Percentiles rank a stretch among this genome's conserved stretches.
phyloP scores from a whole-genome alignment of 2,329 filamentous ascomycete species.

The Hortaea sp. region DNA sequence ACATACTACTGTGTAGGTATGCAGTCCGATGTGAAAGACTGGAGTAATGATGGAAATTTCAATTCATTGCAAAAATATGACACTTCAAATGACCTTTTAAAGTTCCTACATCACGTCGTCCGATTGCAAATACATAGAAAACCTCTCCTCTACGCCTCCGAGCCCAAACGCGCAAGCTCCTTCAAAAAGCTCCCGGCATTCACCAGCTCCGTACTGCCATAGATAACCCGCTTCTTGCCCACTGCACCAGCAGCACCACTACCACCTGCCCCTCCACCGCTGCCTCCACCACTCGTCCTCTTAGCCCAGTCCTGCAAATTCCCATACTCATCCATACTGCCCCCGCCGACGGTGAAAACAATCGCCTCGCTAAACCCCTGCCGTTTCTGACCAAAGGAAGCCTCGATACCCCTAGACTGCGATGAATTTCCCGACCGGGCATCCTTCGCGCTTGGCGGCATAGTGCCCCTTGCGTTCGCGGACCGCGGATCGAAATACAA shows the following conservation, averaged over 20 bases:
- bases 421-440: constrained; percentile 17
- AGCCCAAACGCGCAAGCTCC: constrained; percentile 47
- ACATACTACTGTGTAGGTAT: too few relatives aligned
- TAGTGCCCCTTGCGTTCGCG: constrained; percentile 82
- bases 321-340: constrained; percentile 97
- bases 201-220: constrained; percentile 75
- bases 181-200: constrained; percentile 54
- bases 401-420: constrained; percentile 54
- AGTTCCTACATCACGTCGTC: too few relatives aligned
- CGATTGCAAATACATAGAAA: too few relatives aligned
- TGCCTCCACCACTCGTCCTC: constrained; percentile 50
- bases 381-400: constrained; percentile 80
- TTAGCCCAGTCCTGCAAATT: constrained; percentile 95
- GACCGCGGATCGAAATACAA: constrained; percentile 94
- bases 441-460: constrained; percentile 63
- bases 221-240: constrained; percentile 72
- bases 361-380: constrained; percentile 32
- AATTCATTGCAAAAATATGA: too few relatives aligned
- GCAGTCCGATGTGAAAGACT: too few relatives aligned
- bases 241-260: constrained; percentile 39
- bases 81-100: too few relatives aligned
- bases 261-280: constrained; percentile 4
- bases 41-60: too few relatives aligned
- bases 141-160: constrained; percentile 28
- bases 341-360: constrained; percentile 55